Evolutionary conservation across 2,329 filamentous ascomycete species (phyloP), one percentile per base, ranked within the genome.

Genomic region (Ascosphaera pollenicola): DNA sequence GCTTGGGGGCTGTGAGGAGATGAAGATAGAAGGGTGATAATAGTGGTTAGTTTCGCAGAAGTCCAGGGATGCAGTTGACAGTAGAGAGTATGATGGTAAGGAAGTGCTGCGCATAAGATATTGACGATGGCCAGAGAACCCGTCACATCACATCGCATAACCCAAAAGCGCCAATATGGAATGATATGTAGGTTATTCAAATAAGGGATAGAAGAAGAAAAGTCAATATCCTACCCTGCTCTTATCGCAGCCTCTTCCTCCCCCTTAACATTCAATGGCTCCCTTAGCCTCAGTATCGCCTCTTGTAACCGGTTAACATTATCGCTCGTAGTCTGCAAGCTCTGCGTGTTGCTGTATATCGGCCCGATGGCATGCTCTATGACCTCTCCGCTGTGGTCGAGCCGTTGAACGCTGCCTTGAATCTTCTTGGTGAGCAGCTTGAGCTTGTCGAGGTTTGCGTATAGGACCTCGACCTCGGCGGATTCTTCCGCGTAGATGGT

Each of bases 341-440:
- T 78, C 57, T 83, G 80, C 1, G 89, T 95, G 57, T 94, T 91
- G 49, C 79, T 81, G 53, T 85, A 91, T 34, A 98, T 77, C 7
- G 89, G 89, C 1, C 83, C 83, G 41, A 91, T 84, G 8, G 91
- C 85, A 52, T 93, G 82, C 51, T 83, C 78, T 16, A 95, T 84
- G 43, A 79, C 85, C 59, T 84, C 83, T 15, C 87, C 89, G 39
- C 82, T 91, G 30, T 77, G 73, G 50, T 95, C 84, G 26, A 98
- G 66, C 41, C 85, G 72, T 30, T 74, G 71, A 47, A 94, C 68
- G 39, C 82, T 92, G 19, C 80, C 78, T 58, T 92, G 80, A 41
- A 98, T 94, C 65, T 92, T 93, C 64, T 89, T 93, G 24, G 84
- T 93, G 54, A 95, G 69, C 52, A 83, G 74, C 43, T 84, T 78